Conservation (phyloP, 1,284 basidiomycete species). For the Malassezia globosa region DNA sequence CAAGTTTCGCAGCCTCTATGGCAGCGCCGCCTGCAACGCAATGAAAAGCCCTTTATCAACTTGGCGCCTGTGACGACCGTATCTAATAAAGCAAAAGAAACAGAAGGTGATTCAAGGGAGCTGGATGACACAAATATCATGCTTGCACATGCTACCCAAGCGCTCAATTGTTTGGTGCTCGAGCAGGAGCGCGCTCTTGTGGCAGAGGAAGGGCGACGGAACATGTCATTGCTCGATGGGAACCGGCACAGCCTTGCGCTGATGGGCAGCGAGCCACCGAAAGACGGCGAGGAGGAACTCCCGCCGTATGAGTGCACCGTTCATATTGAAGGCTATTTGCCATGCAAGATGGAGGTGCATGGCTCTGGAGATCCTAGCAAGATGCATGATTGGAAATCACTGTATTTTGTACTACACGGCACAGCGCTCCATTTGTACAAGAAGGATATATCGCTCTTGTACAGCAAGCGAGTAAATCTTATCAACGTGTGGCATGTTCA, state of each 20-base stretch:
- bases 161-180: neutral
- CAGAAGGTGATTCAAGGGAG: neutral
- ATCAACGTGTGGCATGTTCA: constrained; percentile 8
- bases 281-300: constrained; percentile 55
- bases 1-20: neutral
- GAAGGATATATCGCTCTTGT: constrained; percentile 47
- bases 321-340: constrained; percentile 71
- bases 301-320: constrained; percentile 76
- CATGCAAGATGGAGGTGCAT: constrained; percentile 86
- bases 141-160: neutral
- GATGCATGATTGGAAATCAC: constrained; percentile 80
- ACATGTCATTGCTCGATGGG: neutral
- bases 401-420: constrained; percentile 82
- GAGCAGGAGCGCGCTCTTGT: neutral
- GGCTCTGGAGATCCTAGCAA: constrained; percentile 71
- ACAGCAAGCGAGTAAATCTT: neutral
- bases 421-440: constrained; percentile 77
- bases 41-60: too few species aligned
- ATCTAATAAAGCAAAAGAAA: too few species aligned
- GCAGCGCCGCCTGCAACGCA: neutral
- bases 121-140: neutral
- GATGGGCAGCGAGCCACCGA: neutral
- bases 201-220: constrained; percentile 49
- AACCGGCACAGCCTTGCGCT: neutral
- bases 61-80: too few species aligned